Conservation (phyloP, 2,329 filamentous ascomycete genomes). For the Fusarium irregulare region DNA sequence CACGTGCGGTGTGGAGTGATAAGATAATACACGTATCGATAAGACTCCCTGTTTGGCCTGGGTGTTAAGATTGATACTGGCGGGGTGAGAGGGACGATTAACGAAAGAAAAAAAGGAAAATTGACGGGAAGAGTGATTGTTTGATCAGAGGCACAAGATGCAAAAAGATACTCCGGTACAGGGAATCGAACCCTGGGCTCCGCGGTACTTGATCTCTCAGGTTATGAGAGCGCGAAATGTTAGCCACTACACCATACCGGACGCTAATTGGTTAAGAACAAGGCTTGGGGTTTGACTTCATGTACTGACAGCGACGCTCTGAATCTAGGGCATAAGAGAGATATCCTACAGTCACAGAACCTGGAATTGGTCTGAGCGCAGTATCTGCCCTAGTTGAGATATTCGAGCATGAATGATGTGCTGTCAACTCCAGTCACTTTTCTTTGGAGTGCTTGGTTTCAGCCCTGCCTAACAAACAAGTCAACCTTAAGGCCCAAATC, state of each 20-base stretch:
- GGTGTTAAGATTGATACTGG: too few species aligned
- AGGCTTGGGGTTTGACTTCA: fast-evolving
- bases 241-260: conserved; percentile 52
- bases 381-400: neutral
- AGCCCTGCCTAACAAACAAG: neutral
- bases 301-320: neutral
- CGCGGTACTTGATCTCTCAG: conserved; percentile 34
- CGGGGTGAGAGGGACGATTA: too few species aligned
- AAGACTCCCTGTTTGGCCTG: neutral
- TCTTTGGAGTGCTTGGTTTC: too few species aligned
- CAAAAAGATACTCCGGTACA: conserved; percentile 40
- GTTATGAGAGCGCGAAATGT: conserved; percentile 50
- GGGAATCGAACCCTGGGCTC: conserved; percentile 47
- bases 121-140: too few species aligned
- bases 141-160: fast-evolving
- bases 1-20: conserved; percentile 39
- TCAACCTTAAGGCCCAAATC: neutral
- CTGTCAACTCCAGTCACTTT: neutral
- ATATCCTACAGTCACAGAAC: too few species aligned
- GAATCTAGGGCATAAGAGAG: too few species aligned
- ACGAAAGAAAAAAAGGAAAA: neutral
- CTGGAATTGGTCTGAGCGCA: too few species aligned
- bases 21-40: conserved; percentile 1
- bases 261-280: conserved; percentile 4
- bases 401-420: neutral